phyloP scores from a whole-genome alignment of 805 yeast species.

The Ogataea paraovalis region DNA sequence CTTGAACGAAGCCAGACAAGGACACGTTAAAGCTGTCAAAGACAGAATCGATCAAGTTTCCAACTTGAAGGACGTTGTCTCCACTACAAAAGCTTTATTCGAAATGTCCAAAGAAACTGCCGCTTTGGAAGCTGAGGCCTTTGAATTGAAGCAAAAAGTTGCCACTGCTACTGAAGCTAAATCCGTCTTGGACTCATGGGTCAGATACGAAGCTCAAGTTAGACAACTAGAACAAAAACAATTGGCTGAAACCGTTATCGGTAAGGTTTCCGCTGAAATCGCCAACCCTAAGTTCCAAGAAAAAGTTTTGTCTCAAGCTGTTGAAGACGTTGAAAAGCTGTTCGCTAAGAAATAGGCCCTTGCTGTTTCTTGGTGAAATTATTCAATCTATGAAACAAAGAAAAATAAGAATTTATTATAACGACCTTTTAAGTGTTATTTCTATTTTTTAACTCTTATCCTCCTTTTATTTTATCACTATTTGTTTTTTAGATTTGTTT shows the following conservation, averaged over 20 bases:
- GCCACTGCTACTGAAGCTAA: constrained; percentile 88
- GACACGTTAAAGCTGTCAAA: constrained; percentile 90
- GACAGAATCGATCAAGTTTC: constrained; percentile 85
- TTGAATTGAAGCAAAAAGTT: constrained; percentile 88
- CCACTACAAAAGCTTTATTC: constrained; percentile 86
- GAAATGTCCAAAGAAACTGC: constrained; percentile 96
- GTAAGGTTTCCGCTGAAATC: constrained; percentile 83
- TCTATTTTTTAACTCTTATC: background rate
- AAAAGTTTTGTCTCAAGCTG: constrained; percentile 82
- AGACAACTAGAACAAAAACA: constrained; percentile 95
- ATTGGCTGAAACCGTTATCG: constrained; percentile 78
- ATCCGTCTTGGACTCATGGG: constrained; percentile 97
- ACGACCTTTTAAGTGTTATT: background rate
- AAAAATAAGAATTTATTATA: background rate
- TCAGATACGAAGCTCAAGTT: constrained; percentile 93
- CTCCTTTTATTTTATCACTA: background rate
- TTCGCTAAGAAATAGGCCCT: constrained; percentile 39
- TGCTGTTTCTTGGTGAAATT: background rate
- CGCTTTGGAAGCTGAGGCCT: constrained; percentile 88
- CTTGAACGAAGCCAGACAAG: constrained; percentile 81
- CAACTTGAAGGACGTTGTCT: constrained; percentile 86
- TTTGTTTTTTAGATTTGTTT: background rate
- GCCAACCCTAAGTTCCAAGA: constrained; percentile 91
- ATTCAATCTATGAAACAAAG: background rate
- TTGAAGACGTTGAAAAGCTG: constrained; percentile 85